Evolutionary conservation across 2,329 filamentous ascomycete genomes (phyloP), one percentile per base, ranked within the genome.

Genomic region (Exserohilum turcica): DNA sequence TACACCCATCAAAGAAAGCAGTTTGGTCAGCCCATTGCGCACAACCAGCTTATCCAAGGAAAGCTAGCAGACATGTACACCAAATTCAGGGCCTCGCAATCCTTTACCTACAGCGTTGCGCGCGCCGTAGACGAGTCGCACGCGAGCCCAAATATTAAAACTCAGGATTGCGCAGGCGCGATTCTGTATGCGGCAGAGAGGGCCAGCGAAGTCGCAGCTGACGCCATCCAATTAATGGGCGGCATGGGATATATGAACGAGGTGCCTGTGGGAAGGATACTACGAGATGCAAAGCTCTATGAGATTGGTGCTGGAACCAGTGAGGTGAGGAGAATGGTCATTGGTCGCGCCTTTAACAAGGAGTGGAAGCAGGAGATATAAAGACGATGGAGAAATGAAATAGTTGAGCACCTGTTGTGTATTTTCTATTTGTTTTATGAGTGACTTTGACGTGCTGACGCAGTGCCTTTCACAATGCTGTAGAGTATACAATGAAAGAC

Each of bases 1-100:
- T 99, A 95, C 71, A 88, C 88, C 1, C 94, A 99, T 75, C 85
- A 89, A 65, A 85, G 94, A 50, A 90, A 88, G 75, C 94, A 99
- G 77, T 99, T 99, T 72, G 88, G 88, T 48, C 79, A 75, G 6
- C 93, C 93, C 2, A 90, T 97, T 59, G 93, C 90, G 0, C 88
- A 94, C 64, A 96, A 96, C 75, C 94, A 99, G 76, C 82, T 97
- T 58, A 83, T 97, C 18, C 94, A 97, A 76, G 93, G 90, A 52
- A 93, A 92, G 72, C 82, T 97, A 39, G 92, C 94, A 50, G 92
- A 97, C 74, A 97, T 99, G 92, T 95, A 97, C 78, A 97, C 92
- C 42, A 96, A 96, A 76, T 84, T 94, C 54, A 88, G 90, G 67
- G 92, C 90, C 9, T 87, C 88, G 13, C 81, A 86, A n/a, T 84